Evolutionary conservation across 2,329 filamentous ascomycete species (phyloP).

Genomic region (Macrophomina tecta): DNA sequence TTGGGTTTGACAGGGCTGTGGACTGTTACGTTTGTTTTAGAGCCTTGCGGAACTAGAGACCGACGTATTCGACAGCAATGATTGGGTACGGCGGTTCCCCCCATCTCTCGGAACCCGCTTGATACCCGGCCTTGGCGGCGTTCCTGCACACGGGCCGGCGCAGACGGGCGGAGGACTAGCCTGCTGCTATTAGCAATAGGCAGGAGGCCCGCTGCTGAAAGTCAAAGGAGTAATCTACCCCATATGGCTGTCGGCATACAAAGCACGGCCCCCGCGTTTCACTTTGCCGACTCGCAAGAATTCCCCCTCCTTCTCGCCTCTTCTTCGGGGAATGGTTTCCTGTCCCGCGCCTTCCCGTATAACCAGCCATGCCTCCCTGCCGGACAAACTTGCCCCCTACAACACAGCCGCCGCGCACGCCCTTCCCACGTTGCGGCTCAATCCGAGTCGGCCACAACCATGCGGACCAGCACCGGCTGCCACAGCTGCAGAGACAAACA

Average conservation of each 20-base stretch:
- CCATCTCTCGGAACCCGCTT: neutral
- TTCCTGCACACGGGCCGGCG: neutral
- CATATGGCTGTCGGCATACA: neutral
- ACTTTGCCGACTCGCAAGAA: neutral
- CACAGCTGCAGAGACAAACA: constrained; percentile 21
- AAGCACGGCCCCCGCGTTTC: constrained; percentile 1
- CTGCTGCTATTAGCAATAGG: neutral
- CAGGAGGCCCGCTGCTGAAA: neutral
- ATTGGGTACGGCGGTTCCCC: neutral
- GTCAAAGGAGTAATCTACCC: neutral
- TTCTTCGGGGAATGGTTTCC: constrained; percentile 22
- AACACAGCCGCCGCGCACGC: neutral
- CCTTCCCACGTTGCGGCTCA: neutral
- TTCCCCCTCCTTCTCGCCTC: neutral
- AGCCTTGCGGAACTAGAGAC: neutral
- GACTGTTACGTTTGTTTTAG: neutral
- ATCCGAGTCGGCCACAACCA: neutral
- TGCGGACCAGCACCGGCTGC: constrained; percentile 22
- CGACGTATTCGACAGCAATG: no score
- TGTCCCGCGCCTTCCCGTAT: neutral
- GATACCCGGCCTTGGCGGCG: neutral
- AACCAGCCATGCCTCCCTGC: neutral
- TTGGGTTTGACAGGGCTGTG: neutral
- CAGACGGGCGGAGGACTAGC: neutral
- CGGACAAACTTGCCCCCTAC: constrained; percentile 6